Conservation (phyloP, 129 eudicot genomes). For the Arctium minus region DNA sequence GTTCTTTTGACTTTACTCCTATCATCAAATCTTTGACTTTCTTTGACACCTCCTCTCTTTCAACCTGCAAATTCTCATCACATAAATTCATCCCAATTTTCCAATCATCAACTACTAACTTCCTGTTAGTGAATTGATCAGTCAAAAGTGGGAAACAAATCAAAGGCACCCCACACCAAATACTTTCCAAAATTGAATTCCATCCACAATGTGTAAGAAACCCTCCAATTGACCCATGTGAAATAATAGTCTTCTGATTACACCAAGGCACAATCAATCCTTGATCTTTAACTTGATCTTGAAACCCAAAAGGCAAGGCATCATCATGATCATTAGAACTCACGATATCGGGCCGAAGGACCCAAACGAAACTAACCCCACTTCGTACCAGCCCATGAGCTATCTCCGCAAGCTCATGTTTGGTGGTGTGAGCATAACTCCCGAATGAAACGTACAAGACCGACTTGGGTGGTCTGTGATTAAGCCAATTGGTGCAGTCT, state of each 20-base stretch:
- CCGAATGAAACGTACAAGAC: slow-evolving; percentile 87
- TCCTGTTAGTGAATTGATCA: slow-evolving; percentile 65
- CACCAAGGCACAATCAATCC: slow-evolving; percentile 74
- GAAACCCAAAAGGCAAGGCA: slow-evolving; percentile 50
- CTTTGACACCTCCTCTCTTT: slow-evolving; percentile 39
- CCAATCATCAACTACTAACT: slow-evolving; percentile 74
- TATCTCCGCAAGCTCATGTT: slow-evolving; percentile 53
- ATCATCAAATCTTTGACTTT: slow-evolving; percentile 42
- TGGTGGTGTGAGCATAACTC: slow-evolving; percentile 70
- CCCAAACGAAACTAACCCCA: slow-evolving; percentile 65
- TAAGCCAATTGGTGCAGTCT: slow-evolving; percentile 74
- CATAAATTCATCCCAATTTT: slow-evolving; percentile 60
- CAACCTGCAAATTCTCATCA: slow-evolving; percentile 24
- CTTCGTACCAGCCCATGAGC: slow-evolving; percentile 54
- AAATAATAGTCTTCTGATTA: slow-evolving; percentile 41
- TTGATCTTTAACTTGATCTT: slow-evolving; percentile 31
- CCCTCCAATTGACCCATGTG: slow-evolving; percentile 58
- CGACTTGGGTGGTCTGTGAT: slow-evolving; percentile 46
- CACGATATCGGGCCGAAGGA: slow-evolving; percentile 63
- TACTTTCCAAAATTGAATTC: slow-evolving; percentile 68
- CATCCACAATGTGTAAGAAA: slow-evolving; percentile 77
- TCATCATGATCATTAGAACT: slow-evolving; percentile 37
- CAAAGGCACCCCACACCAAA: slow-evolving; percentile 58
- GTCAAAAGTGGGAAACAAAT: slow-evolving; percentile 59
- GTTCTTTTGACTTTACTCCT: slow-evolving; percentile 17